Evolutionary conservation across 2,329 filamentous ascomycete genomes (phyloP), one percentile per base, ranked within the genome.

Genomic region (Aspergillus ochraceus): DNA sequence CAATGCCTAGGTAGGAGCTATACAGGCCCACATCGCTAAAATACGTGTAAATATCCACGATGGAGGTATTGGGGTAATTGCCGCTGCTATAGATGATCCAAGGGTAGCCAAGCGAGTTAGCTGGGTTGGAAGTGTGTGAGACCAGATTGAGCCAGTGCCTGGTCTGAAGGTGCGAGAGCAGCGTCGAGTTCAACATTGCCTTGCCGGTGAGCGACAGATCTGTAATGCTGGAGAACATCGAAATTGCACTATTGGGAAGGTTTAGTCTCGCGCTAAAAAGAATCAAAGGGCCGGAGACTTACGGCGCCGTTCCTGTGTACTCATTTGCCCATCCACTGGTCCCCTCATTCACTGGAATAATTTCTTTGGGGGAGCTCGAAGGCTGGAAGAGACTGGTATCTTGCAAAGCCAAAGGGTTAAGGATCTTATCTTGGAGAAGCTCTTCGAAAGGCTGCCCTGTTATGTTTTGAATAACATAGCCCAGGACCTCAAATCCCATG

Each of bases 71-170:
- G 5, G 60, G 64, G 32, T 67, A 67, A 9, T 61, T 36, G 19
- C 58, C 58, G n/a, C 47, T 51, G 17, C 62, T 64, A 60, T 67
- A 76, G 50, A 80, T 79, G 55, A 78, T 73, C 74, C 75, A 80
- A 2, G 73, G 71, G 11, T 64, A 63, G 12, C 78, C 77, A 14
- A 76, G 61, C 3, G 76, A 71, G 56, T 72, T 73, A 3, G 67
- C 59, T 0, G 72, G 61, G 6, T 67, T 69, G 1, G 72, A 71
- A 2, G 75, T 79, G 64, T 76, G 74, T 2, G 76, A 63, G 6
- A 71, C 71, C 0, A 77, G 78, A 57, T 79, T 77, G 47, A 80
- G 64, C 78, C 77, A 80, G 50, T 68, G 71, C 10, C 73, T 69
- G 17, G 76, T 79, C 46, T 71, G 66, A 19, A 70, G 65, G 6